phyloP scores from a whole-genome alignment of 805 yeast genomes.

The Limtongozyma cylindracea region DNA sequence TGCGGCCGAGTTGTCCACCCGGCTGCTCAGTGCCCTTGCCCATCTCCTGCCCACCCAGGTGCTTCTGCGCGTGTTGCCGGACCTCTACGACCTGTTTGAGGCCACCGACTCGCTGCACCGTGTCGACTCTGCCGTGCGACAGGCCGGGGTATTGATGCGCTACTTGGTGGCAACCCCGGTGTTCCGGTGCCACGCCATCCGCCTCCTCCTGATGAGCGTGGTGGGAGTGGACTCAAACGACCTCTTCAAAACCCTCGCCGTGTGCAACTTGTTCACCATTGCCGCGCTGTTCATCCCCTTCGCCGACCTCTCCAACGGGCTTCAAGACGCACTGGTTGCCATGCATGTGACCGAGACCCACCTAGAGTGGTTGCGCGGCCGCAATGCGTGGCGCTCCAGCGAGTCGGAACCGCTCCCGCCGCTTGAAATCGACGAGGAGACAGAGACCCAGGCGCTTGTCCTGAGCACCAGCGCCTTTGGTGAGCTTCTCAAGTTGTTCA shows the following conservation, averaged over 20 bases:
- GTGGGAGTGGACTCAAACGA: conserved; percentile 85
- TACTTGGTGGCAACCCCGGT: conserved; percentile 36
- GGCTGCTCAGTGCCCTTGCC: conserved; percentile 35
- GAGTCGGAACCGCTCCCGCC: conserved; percentile 3
- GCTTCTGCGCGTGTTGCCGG: conserved; percentile 29
- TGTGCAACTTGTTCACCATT: conserved; percentile 44
- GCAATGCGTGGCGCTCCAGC: too few species aligned
- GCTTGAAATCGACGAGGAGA: conserved; percentile 15
- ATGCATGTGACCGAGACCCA: conserved; percentile 42
- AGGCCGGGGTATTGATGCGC: conserved; percentile 38
- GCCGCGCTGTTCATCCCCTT: conserved; percentile 55
- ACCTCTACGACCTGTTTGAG: conserved; percentile 53
- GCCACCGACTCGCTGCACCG: conserved; percentile 61
- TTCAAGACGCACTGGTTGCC: conserved; percentile 11
- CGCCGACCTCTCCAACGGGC: conserved; percentile 23
- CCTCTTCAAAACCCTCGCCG: conserved; percentile 38
- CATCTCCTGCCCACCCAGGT: conserved; percentile 29
- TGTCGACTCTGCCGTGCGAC: conserved; percentile 42
- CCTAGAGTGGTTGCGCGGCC: conserved; percentile 26
- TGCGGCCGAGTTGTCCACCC: conserved; percentile 29
- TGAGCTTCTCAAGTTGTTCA: conserved; percentile 26
- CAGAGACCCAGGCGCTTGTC: conserved; percentile 28
- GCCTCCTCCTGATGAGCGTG: conserved; percentile 40
- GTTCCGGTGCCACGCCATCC: conserved; percentile 56
- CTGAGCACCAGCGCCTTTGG: conserved; percentile 56